Evolutionary conservation across 257 asterid species (phyloP), one percentile per base, ranked within the genome.

Genomic region (Petrea volubilis): DNA sequence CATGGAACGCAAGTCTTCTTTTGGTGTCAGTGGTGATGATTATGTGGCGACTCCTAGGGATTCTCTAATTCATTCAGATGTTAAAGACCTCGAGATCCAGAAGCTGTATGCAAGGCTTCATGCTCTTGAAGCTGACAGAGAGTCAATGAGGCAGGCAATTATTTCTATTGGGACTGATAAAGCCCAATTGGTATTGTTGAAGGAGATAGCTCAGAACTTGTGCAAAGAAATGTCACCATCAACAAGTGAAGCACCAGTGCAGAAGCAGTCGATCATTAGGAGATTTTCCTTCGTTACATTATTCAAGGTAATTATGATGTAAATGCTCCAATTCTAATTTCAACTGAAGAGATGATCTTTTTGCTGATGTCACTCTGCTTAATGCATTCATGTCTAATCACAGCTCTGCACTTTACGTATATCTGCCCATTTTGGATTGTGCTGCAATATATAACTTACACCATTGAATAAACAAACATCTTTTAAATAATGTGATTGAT

Each of bases 51-150:
- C 97, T 72, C 91, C 95, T 25, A 81, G 78, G 77, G 88, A 80
- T 47, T 80, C 93, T 3, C 52, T 71, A 21, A 67, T 72, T 64
- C 74, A 83, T 52, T 78, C 83, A 8, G 81, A 79, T 71, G 70
- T 79, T 44, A 85, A 74, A 66, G 96, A 92, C 78, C 79, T 96
- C 31, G 96, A 90, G 77, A 75, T 95, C 56, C 90, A 84, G 82
- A 92, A 92, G 91, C 81, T 95, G 72, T 90, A 95, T 80, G 88
- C 83, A 60, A 92, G 97, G 83, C 89, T 92, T 74, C 98, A 88
- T 50, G 94, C 96, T 52, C 96, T 95, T 64, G 99, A 95, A 81
- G 99, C 98, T 71, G 99, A 95, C 67, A 86, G 96, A 77, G 98
- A 95, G 84, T 90, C 97, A 31, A 92, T 95, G 99, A 87, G 96